These are phyloP conservation scores for Corymbia calophylla DNA, from an alignment of 441 rosid genomes.

Conservation along the genomic window DNA sequence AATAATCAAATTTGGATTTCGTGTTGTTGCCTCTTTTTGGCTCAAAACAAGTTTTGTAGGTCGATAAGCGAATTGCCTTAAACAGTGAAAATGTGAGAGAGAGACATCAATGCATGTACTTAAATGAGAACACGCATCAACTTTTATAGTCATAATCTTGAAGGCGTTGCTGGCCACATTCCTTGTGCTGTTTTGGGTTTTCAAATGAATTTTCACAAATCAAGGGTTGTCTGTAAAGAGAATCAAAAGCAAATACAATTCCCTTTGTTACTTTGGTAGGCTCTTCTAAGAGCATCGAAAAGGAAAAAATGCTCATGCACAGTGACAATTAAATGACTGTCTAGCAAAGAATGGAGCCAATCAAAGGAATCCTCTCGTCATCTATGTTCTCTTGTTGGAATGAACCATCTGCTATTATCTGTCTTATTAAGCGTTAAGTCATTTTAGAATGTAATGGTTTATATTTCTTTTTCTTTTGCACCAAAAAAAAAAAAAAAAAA, in stretches of 20 bases:
- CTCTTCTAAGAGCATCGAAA: neutral
- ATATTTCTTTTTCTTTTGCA: too few relatives aligned
- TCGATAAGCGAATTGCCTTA: neutral
- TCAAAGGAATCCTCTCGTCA: too few relatives aligned
- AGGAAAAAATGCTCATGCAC: neutral
- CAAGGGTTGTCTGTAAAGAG: too few relatives aligned
- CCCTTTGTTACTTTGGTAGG: neutral
- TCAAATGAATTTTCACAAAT: neutral
- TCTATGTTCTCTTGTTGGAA: too few relatives aligned
- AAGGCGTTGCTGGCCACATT: neutral
- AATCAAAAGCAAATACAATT: neutral
- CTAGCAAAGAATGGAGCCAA: neutral
- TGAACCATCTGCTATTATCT: too few relatives aligned
- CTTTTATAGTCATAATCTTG: neutral
- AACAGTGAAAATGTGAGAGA: neutral
- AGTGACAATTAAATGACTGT: too few relatives aligned
- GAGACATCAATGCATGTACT: neutral
- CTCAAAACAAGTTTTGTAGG: neutral
- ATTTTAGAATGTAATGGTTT: too few relatives aligned
- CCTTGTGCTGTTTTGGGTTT: neutral
- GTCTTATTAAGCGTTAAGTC: too few relatives aligned
- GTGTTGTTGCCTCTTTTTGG: neutral
- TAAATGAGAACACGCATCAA: too few relatives aligned
- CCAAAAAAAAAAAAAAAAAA: too few relatives aligned
- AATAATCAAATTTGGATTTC: neutral